phyloP scores from a whole-genome alignment of 2,329 filamentous ascomycete species.

The Epichloe festucae region DNA sequence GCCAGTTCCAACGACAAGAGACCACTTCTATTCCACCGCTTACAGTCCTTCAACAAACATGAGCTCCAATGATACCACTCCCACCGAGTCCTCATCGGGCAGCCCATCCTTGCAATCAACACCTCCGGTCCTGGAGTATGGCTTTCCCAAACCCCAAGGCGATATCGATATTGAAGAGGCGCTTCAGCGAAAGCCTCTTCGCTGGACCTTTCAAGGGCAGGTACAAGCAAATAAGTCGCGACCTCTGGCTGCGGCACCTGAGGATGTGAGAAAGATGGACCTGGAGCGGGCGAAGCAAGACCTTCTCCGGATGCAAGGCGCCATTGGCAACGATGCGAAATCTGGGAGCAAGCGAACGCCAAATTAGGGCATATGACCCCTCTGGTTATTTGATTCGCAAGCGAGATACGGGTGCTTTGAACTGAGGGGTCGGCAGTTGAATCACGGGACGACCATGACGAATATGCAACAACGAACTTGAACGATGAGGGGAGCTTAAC shows the following conservation, averaged over 20 bases:
- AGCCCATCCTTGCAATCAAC: slow-evolving; percentile 14
- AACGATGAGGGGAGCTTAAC: neutral
- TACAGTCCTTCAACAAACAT: neutral
- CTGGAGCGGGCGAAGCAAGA: slow-evolving; percentile 35
- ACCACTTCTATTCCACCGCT: neutral
- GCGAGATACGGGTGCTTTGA: neutral
- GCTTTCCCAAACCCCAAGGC: slow-evolving; percentile 27
- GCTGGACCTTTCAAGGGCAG: slow-evolving; percentile 26
- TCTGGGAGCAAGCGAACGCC: neutral
- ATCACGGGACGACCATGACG: neutral
- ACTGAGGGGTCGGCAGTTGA: neutral
- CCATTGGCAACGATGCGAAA: slow-evolving; percentile 1
- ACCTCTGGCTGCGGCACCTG: slow-evolving; percentile 9
- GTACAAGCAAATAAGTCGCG: slow-evolving; percentile 20
- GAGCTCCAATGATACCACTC: neutral
- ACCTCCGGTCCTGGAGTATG: slow-evolving; percentile 15
- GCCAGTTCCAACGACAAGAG: neutral
- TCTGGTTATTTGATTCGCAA: neutral
- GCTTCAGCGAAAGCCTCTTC: slow-evolving; percentile 29
- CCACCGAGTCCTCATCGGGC: neutral
- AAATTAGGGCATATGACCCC: neutral
- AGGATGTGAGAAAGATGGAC: slow-evolving; percentile 23
- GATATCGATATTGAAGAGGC: slow-evolving; percentile 30
- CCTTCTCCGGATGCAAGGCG: slow-evolving; percentile 26
- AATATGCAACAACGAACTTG: neutral